Evolutionary conservation across 2,329 filamentous ascomycete species (phyloP).

Genomic region (Penicillium nordicum): DNA sequence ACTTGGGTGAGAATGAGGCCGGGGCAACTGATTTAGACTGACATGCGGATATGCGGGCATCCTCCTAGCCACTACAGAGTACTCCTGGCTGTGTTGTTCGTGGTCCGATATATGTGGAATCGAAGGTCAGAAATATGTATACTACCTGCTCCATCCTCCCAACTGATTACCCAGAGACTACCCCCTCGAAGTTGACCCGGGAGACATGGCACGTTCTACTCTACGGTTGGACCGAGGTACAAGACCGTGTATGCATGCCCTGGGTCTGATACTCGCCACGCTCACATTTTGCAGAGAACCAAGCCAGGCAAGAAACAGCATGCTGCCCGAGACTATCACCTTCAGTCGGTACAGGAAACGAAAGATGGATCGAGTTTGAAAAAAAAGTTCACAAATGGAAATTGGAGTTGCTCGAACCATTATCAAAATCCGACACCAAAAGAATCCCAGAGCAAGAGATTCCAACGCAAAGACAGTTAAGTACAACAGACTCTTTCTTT

Average conservation of each 20-base stretch:
- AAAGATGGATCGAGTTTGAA: not conserved
- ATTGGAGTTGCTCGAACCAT: constrained; percentile 29
- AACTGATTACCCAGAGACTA: not conserved
- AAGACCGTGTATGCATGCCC: constrained; percentile 13
- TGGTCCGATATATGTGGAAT: not conserved
- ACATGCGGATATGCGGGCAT: not conserved
- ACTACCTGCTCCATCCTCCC: not conserved
- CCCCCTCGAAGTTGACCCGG: not conserved
- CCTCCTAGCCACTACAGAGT: not conserved
- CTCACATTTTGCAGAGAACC: constrained; percentile 7
- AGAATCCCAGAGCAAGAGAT: constrained; percentile 13
- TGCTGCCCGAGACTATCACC: not conserved
- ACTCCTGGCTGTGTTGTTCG: not conserved
- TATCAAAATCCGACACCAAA: constrained; percentile 23
- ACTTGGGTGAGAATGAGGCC: not conserved
- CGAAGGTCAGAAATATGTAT: not conserved
- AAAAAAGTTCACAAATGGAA: constrained; percentile 21
- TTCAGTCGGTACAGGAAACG: not conserved
- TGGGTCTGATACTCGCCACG: constrained; percentile 17
- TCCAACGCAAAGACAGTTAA: constrained; percentile 21
- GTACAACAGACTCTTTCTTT: constrained; percentile 26
- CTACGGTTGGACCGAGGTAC: not conserved
- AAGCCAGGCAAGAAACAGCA: not conserved
- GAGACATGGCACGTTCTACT: not conserved
- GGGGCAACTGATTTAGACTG: not conserved